Evolutionary conservation across 1,284 basidiomycete genomes (phyloP), one percentile per base, ranked within the genome.

Genomic region (Mycena citricolor): DNA sequence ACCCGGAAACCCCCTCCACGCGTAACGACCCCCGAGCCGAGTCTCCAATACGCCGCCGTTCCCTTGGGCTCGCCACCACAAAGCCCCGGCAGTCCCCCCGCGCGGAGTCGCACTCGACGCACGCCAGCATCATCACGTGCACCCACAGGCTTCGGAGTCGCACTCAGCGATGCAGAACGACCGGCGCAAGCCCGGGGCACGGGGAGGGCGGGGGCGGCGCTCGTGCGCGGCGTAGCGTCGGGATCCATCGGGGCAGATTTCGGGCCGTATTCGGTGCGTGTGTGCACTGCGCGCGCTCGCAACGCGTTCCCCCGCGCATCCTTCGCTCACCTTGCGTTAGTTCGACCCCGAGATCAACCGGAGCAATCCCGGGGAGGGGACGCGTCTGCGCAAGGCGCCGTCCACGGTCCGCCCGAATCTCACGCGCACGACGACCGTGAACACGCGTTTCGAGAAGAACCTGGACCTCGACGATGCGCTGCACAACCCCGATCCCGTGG

Each of bases 401-500:
- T 30, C 47, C 8, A 20, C 31, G 0, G 21, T 32, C 16, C 46
- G 50, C 14, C 51, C 51, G 2, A 35, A 19, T 2, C 35, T 52
- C 2, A 47, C 51, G 29, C 46, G 51, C 11, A 52, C 51, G 21
- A 44, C 51, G 12, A 52, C 51, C 6, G 51, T 52, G 8, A 52
- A 52, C 28, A 52, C 46, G 8, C 19, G 31, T 29, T 46, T 49
- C 30, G 86, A 88, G 55, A 77, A 78, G 59, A 86, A 88, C 46
- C 82, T 85, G 13, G 86, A 90, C 60, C 69, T 86, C n/a, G 87
- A 90, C 64, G 87, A 90, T 58, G 71, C 77, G 7, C 70, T 90
- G 17, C 86, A 90, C 57, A 86, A 86, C 61, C 85, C 85, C 8
- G 85, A 87, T 61, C 83, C 84, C 8, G 68, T 76, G 10, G 73